Conservation (phyloP, 1,139 yeast genomes). For the Yamadazyma aaseri region DNA sequence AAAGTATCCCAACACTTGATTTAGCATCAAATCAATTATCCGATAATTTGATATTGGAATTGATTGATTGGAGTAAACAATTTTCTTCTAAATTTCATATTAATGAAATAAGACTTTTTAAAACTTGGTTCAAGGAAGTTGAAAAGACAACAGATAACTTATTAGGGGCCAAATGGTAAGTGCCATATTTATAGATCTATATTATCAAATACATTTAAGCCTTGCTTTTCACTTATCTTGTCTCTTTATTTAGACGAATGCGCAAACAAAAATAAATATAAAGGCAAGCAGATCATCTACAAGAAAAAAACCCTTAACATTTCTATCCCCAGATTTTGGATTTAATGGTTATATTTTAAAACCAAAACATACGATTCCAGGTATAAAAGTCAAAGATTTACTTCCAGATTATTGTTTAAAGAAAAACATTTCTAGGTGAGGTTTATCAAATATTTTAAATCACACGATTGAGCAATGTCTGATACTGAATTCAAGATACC, state of each 20-base stretch:
- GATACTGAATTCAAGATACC: conserved; percentile 21
- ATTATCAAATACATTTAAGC: too few species aligned
- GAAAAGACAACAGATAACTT: conserved; percentile 51
- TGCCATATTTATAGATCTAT: conserved; percentile 3
- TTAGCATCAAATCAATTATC: conserved; percentile 6
- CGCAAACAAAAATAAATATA: conserved; percentile 1
- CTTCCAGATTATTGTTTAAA: too few species aligned
- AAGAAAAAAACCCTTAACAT: too few species aligned
- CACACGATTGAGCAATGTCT: conserved; percentile 1
- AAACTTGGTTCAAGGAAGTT: conserved; percentile 50
- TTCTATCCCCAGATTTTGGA: too few species aligned
- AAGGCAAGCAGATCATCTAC: too few species aligned
- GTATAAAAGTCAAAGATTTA: too few species aligned
- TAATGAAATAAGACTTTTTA: conserved; percentile 35
- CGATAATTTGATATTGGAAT: conserved; percentile 11
- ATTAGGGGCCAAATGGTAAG: conserved; percentile 47
- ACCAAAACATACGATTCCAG: too few species aligned
- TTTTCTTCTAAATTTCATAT: conserved; percentile 34
- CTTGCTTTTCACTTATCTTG: too few species aligned
- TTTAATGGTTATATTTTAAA: too few species aligned
- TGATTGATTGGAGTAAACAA: conserved; percentile 30
- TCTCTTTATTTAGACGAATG: background rate
- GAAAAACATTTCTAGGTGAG: background rate
- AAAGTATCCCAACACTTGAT: conserved; percentile 20
- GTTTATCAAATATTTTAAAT: too few species aligned